Conservation (phyloP, 179 eudicot genomes). For the Carnegiea gigantea region DNA sequence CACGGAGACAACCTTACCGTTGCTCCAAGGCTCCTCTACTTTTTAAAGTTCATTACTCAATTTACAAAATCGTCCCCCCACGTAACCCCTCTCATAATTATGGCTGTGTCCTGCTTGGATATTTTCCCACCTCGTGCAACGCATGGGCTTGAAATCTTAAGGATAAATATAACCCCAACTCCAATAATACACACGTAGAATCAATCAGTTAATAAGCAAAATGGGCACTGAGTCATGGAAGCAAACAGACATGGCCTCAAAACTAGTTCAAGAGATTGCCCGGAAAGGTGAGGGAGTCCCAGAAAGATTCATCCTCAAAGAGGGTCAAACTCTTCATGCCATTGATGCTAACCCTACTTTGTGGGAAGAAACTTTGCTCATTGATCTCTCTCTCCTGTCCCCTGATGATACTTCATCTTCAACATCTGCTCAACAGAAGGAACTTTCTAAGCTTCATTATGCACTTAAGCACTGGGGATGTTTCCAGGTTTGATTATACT, state of each 20-base stretch:
- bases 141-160: too few species aligned
- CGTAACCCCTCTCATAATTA: too few species aligned
- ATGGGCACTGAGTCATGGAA: conserved; percentile 14
- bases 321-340: conserved; percentile 19
- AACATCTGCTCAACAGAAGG: conserved; percentile 10
- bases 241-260: conserved; percentile 18
- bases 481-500: conserved; percentile 28
- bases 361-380: conserved; percentile 34
- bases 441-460: conserved; percentile 33
- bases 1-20: too few species aligned
- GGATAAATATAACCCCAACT: too few species aligned
- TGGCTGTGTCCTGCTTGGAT: too few species aligned
- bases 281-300: conserved; percentile 22
- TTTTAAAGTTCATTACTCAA: too few species aligned
- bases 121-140: too few species aligned
- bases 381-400: conserved; percentile 32
- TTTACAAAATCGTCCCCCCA: too few species aligned
- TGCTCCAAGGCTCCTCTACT: too few species aligned
- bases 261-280: conserved; percentile 29
- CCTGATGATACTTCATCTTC: conserved; percentile 5
- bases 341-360: conserved; percentile 20
- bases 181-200: too few species aligned
- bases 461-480: conserved; percentile 39
- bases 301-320: conserved; percentile 25
- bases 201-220: background rate